Evolutionary conservation across 306 rosid species (phyloP), one percentile per base, ranked within the genome.

Genomic region (Prunus mume): DNA sequence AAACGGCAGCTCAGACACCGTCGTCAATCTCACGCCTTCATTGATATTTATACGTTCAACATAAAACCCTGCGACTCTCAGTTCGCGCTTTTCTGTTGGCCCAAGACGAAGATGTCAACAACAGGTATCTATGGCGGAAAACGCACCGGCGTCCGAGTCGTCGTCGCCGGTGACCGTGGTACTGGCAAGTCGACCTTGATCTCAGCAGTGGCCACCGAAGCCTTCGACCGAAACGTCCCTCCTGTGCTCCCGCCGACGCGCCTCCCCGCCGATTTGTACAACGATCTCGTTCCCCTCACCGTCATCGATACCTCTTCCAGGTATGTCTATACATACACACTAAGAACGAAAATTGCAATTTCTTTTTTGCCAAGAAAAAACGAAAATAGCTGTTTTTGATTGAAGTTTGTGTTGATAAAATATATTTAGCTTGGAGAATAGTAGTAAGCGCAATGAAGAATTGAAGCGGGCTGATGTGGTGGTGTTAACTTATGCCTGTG

Each of bases 151-250:
- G 88, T 93, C 68, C 93, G 98, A 64, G 84, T 91, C 58, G 91
- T 86, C 49, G 89, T 94, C 76, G 85, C 84, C 18, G 93, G 96
- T 1, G 97, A 90, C 66, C 76, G 78, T 18, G 87, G 71, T 78
- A 86, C 93, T 68, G 96, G 97, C 0, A 92, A 92, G 85, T 86
- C 97, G 34, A 88, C 89, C 73, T 88, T 92, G 80, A 94, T 94
- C 25, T 75, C 91, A 3, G 79, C 96, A 1, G 82, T 83, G 27
- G 91, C 91, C 15, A 73, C 93, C 22, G 98, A 91, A 17, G 67
- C 89, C 22, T 86, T 90, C 84, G 86, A 89, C 14, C 96, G 87
- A 3, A 56, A 72, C 70, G 90, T 87, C 49, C 88, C 87, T 17
- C 69, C 88, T n/a, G 88, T 94, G 18, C 88, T 91, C 77, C 90